Evolutionary conservation across 2,329 filamentous ascomycete genomes (phyloP).

Genomic region (Colletotrichum nymphaeae): DNA sequence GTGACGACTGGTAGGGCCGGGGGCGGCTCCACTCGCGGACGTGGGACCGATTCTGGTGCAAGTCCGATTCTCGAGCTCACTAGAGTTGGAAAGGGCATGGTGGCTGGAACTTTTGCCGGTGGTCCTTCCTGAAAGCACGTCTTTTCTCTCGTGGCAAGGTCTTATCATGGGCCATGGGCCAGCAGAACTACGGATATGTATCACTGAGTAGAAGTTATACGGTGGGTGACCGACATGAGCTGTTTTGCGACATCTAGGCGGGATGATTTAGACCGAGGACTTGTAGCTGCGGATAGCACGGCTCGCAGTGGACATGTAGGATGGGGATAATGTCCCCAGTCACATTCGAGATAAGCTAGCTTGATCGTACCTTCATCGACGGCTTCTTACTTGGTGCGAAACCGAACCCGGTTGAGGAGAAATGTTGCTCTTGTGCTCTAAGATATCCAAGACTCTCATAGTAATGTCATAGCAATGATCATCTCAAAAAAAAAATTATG

Average conservation of each 20-base stretch:
- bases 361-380: background rate
- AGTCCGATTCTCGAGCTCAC: background rate
- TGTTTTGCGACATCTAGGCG: background rate
- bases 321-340: background rate
- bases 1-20: background rate
- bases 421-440: background rate
- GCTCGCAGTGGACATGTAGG: background rate
- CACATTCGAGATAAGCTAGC: background rate
- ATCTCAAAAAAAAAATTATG: background rate
- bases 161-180: background rate
- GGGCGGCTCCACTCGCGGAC: background rate
- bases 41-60: background rate
- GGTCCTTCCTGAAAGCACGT: background rate
- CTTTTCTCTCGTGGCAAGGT: background rate
- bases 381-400: background rate
- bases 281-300: background rate
- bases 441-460: background rate
- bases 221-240: background rate
- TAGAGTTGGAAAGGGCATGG: background rate
- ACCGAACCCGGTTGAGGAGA: background rate
- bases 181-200: background rate
- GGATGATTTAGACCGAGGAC: background rate
- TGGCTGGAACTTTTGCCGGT: too few species aligned
- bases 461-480: background rate
- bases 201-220: background rate